A percentile compares a stretch with the other conserved stretches of the same genome.
Evolutionary conservation across 1,284 basidiomycete species (phyloP).

Genomic region (Cryptococcus amylolentus): DNA sequence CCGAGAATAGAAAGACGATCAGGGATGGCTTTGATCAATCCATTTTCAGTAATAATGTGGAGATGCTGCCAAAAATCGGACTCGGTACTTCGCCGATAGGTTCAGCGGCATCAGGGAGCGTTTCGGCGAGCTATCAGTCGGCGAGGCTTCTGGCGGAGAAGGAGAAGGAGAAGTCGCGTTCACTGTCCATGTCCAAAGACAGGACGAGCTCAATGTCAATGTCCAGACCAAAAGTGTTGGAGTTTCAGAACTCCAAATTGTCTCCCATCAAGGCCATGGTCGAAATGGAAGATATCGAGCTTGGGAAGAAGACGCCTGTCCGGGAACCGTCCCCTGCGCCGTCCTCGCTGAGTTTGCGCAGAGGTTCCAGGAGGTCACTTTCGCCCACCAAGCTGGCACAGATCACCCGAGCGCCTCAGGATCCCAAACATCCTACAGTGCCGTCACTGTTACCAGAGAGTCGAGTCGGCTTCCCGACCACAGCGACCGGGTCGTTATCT

Average conservation of each 20-base stretch:
- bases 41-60: constrained; percentile 23
- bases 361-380: neutral
- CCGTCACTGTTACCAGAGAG: neutral
- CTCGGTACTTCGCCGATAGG: constrained; percentile 7
- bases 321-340: constrained; percentile 23
- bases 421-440: neutral
- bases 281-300: constrained; percentile 12
- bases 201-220: neutral
- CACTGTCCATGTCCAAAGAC: constrained; percentile 7
- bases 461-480: neutral
- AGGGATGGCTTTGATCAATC: constrained; percentile 38
- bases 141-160: constrained; percentile 28
- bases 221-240: neutral
- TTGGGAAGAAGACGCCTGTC: constrained; percentile 22
- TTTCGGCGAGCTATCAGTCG: constrained; percentile 40
- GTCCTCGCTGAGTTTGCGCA: constrained; percentile 20
- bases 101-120: constrained; percentile 8
- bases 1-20: constrained; percentile 26
- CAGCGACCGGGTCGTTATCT: neutral
- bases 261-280: constrained; percentile 15
- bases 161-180: constrained; percentile 19
- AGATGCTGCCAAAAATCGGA: neutral
- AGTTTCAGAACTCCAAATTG: neutral
- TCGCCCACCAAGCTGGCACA: constrained; percentile 1
- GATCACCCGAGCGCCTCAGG: neutral